Conservation (phyloP, 768 basidiomycete species). For the Floccularia luteovirens region DNA sequence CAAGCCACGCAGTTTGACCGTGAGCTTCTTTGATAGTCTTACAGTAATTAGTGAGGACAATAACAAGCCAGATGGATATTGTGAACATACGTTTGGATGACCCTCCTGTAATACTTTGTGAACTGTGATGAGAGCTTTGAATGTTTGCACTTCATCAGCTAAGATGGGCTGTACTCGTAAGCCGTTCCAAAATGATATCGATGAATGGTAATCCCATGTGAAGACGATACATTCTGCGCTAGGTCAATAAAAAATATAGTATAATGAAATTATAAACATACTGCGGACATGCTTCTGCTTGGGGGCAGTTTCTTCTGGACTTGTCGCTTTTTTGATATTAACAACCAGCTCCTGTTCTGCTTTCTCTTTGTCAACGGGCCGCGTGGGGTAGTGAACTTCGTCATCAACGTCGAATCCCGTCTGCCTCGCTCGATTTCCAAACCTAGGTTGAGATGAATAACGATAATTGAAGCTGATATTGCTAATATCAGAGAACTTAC, state of each 20-base stretch:
- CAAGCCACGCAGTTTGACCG: conserved; percentile 94
- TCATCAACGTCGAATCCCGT: conserved; percentile 64
- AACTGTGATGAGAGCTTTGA: conserved; percentile 95
- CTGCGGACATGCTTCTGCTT: conserved; percentile 99
- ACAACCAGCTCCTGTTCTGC: conserved; percentile 90
- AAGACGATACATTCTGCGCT: conserved; percentile 90
- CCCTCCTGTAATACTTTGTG: conserved; percentile 99
- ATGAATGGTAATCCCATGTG: conserved; percentile 99
- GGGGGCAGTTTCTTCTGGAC: conserved; percentile 89
- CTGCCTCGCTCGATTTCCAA: conserved; percentile 26
- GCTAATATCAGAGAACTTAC: too few relatives aligned
- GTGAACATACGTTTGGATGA: conserved; percentile 69
- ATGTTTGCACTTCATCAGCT: conserved; percentile 95
- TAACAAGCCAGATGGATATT: conserved; percentile 1
- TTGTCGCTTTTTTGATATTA: conserved; percentile 98
- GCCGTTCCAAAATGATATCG: conserved; percentile 96
- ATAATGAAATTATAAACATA: conserved; percentile 20
- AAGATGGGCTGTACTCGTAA: conserved; percentile 95
- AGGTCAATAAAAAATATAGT: conserved; percentile 8
- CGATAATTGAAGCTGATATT: too few relatives aligned
- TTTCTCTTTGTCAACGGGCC: conserved; percentile 98
- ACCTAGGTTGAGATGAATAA: too few relatives aligned
- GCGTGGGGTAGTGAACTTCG: conserved; percentile 89
- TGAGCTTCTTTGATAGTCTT: conserved; percentile 97
- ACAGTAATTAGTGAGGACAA: conserved; percentile 6